Percentiles rank a stretch among this genome's conserved stretches.
These are phyloP conservation scores for Aspergillus awamori DNA, from an alignment of 2,329 filamentous ascomycete species.

Conservation along the genomic window DNA sequence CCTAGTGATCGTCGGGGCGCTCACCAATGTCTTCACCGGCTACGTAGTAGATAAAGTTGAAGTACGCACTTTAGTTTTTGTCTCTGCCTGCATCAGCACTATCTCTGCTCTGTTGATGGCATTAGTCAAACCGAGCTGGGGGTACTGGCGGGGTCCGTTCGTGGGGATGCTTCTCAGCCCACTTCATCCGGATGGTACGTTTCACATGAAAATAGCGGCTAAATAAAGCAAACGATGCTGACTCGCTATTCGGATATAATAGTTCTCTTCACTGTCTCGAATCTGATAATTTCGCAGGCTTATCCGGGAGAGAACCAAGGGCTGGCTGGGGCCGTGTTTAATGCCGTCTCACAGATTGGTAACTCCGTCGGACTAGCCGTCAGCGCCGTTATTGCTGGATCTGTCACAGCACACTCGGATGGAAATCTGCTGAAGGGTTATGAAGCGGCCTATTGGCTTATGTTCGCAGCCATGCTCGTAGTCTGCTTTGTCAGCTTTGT, in stretches of 20 bases:
- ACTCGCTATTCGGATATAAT: slow-evolving; percentile 29
- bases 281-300: slow-evolving; percentile 57
- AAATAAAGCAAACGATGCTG: slow-evolving; percentile 19
- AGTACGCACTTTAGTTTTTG: slow-evolving; percentile 47
- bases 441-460: slow-evolving; percentile 13
- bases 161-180: slow-evolving; percentile 48
- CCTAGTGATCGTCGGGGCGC: slow-evolving; percentile 39
- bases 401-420: slow-evolving; percentile 44
- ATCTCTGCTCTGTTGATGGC: slow-evolving; percentile 51
- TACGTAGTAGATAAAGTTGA: slow-evolving; percentile 50
- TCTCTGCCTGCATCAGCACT: slow-evolving; percentile 39
- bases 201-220: background rate
- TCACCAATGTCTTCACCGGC: slow-evolving; percentile 51
- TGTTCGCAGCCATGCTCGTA: slow-evolving; percentile 13
- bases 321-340: slow-evolving; percentile 63
- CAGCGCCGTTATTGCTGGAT: slow-evolving; percentile 47
- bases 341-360: slow-evolving; percentile 59
- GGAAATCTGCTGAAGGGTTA: background rate
- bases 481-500: slow-evolving; percentile 11
- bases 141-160: slow-evolving; percentile 54
- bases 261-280: slow-evolving; percentile 58
- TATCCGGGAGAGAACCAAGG: slow-evolving; percentile 60
- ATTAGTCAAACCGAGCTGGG: slow-evolving; percentile 47
- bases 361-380: slow-evolving; percentile 56
- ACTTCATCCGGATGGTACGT: slow-evolving; percentile 45